Evolutionary conservation across 2,329 filamentous ascomycete genomes (phyloP), one percentile per base, ranked within the genome.

Genomic region (Acephala macrosclerotiorum): DNA sequence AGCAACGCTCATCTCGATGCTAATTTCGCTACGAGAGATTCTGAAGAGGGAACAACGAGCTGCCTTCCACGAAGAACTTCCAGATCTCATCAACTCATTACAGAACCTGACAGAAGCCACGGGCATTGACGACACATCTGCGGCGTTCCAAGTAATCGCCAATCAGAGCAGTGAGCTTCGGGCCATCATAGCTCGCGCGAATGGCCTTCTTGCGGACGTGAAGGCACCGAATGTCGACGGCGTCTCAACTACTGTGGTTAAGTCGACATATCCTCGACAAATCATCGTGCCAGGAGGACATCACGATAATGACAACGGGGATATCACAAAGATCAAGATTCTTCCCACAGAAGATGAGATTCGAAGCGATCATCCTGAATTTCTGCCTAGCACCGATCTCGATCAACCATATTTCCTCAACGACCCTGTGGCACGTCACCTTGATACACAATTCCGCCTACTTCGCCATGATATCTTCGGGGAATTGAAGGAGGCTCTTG

Each of bases 401-500:
- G 71, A 74, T 0, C 74, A 76, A 9, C 79, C 78, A 64, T 80
- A 85, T 68, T 72, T 80, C 18, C 70, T 75, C 1, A 80, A 82
- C 0, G 78, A 70, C 56, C 63, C 61, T 59, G 68, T 65, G 2
- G 66, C 63, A 33, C 67, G 70, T 5, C 70, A 73, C 45, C 68
- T 76, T 36, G 70, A 75, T 45, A 73, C 73, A 25, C 72, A 74
- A 1, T 76, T 76, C 51, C 68, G 72, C 2, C 61, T 75, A 16
- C 67, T 77, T 56, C 67, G 76, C 2, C 75, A 77, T 83, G 85
- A 88, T 68, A 85, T 82, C 0, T 77, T 87, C 2, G 84, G 84
- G 0, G 81, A 85, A 61, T 75, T 88, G 2, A 82, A 86, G 67
- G 79, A 79, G n/a, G n/a, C n/a, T n/a, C n/a, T n/a, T n/a, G n/a